A percentile compares a stretch with the other conserved stretches of the same genome.
These are phyloP conservation scores for Gossypium australe DNA, from an alignment of 345 rosid species.

Conservation along the genomic window DNA sequence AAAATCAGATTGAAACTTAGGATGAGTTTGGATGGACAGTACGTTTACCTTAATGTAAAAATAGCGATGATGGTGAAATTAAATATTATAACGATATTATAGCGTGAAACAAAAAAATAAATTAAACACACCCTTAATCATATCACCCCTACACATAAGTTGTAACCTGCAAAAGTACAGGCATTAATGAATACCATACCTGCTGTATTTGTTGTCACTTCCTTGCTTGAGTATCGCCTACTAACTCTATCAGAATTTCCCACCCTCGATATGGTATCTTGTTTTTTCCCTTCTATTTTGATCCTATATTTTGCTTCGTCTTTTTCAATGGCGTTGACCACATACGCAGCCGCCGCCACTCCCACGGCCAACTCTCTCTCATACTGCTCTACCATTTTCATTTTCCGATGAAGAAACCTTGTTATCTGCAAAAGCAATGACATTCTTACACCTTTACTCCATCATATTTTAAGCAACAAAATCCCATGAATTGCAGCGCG, in stretches of 20 bases:
- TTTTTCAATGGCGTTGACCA: slow-evolving; percentile 1
- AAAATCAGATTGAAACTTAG: no score
- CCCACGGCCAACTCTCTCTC: background rate
- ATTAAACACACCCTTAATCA: no score
- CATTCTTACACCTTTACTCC: background rate
- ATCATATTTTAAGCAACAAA: background rate
- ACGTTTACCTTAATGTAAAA: fast-evolving
- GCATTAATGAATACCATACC: background rate
- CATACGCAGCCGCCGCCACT: slow-evolving; percentile 9
- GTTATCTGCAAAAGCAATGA: background rate
- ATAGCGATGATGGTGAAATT: fast-evolving
- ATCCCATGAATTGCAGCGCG: background rate
- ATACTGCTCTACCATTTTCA: background rate
- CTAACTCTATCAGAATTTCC: background rate
- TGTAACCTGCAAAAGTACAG: no score
- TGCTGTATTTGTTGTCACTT: background rate
- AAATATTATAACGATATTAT: fast-evolving
- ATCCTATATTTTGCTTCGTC: background rate
- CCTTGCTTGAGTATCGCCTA: background rate
- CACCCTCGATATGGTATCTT: background rate
- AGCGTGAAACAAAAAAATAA: no score
- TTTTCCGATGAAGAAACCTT: background rate
- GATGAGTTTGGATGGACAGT: no score
- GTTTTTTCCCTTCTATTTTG: background rate
- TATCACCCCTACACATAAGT: no score